Conservation (phyloP, 352 stramenopile genomes). For the Halophytophthora polymorphica region DNA sequence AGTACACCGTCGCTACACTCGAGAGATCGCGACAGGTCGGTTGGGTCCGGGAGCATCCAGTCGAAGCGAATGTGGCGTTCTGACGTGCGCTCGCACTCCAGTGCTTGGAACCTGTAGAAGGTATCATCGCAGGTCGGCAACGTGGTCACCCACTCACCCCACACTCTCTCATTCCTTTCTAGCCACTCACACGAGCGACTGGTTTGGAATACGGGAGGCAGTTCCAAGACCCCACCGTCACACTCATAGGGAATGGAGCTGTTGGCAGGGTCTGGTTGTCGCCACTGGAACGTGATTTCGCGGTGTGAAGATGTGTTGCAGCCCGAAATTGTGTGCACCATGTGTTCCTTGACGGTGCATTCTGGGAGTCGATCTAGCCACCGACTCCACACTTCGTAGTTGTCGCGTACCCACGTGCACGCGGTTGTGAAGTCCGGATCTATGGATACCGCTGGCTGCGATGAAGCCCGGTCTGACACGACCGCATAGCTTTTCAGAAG, state of each 20-base stretch:
- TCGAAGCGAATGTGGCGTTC: slow-evolving; percentile 27
- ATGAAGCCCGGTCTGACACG: slow-evolving; percentile 1
- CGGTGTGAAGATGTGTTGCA: slow-evolving; percentile 20
- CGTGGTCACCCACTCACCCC: slow-evolving; percentile 29
- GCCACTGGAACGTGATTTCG: slow-evolving; percentile 39
- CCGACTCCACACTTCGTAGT: slow-evolving; percentile 44
- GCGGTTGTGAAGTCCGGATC: slow-evolving; percentile 36
- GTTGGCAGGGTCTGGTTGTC: slow-evolving; percentile 32
- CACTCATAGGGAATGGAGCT: slow-evolving; percentile 33
- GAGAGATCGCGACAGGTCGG: slow-evolving; percentile 11
- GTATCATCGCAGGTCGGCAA: slow-evolving; percentile 36
- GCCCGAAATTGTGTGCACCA: slow-evolving; percentile 20
- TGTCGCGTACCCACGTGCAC: slow-evolving; percentile 48
- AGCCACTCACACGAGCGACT: slow-evolving; percentile 54
- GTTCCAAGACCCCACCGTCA: slow-evolving; percentile 25
- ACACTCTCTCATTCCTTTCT: slow-evolving; percentile 13
- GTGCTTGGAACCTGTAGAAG: slow-evolving; percentile 42
- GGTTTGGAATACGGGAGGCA: slow-evolving; percentile 27
- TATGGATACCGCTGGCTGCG: too few relatives aligned
- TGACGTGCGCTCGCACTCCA: slow-evolving; percentile 23
- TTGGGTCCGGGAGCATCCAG: slow-evolving; percentile 31
- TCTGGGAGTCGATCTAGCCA: slow-evolving; percentile 41
- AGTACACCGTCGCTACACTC: slow-evolving; percentile 31
- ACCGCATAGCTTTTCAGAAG: slow-evolving; percentile 27
- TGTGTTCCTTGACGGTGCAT: slow-evolving; percentile 31